phyloP scores from a whole-genome alignment of 2,329 filamentous ascomycete genomes.

The Torrubiella hemipterigena region DNA sequence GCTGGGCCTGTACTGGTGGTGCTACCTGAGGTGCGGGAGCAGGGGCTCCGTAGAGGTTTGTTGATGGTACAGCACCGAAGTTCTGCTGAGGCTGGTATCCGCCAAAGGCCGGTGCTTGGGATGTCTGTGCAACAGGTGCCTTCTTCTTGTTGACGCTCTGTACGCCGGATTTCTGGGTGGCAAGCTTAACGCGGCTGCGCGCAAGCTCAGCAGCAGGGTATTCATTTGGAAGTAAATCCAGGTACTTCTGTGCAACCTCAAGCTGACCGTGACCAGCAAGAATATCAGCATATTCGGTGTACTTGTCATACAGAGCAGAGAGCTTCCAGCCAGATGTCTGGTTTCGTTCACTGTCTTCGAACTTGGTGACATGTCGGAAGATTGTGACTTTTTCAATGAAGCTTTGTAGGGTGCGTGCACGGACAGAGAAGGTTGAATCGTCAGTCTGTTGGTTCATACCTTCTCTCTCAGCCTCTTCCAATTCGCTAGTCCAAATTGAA shows the following conservation, averaged over 20 bases:
- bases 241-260: constrained; percentile 77
- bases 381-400: constrained; percentile 98
- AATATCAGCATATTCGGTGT: constrained; percentile 93
- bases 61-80: constrained; percentile 12
- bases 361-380: constrained; percentile 89
- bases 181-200: constrained; percentile 71
- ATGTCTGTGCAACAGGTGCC: constrained; percentile 19
- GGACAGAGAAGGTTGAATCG: constrained; percentile 82
- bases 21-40: constrained; percentile 18
- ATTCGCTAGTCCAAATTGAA: constrained; percentile 81
- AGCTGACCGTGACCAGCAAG: constrained; percentile 83
- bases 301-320: constrained; percentile 79
- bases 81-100: constrained; percentile 39
- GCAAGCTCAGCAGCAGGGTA: constrained; percentile 84
- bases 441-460: constrained; percentile 56
- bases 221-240: constrained; percentile 70
- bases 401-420: constrained; percentile 75
- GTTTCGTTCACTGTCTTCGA: constrained; percentile 64
- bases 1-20: constrained; percentile 16
- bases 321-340: constrained; percentile 81
- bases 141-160: constrained; percentile 14
- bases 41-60: constrained; percentile 21
- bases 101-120: constrained; percentile 26
- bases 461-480: constrained; percentile 71
- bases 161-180: constrained; percentile 44